Base-by-base conservation (phyloP, 441 rosid species). In the Viola pubescens region DNA sequence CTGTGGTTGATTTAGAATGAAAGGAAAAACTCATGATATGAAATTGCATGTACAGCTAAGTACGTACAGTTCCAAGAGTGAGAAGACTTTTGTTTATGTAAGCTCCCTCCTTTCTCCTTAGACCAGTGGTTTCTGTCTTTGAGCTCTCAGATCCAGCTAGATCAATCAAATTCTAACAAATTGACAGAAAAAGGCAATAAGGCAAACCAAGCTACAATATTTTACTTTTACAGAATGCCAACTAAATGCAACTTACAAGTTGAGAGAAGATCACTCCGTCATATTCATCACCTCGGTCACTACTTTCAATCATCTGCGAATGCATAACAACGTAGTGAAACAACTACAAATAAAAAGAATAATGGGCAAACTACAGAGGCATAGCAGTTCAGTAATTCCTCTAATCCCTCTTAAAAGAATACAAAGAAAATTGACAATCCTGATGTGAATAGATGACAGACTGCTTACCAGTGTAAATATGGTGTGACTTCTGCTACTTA, bases 101-200 rank as follows among this genome's bases (percentile, higher is more conserved):
- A 68, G 99, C 80, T 73, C 98, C 99, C 77, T 95, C 99, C 72
- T 91, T 95, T 76, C 99, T 89, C 76, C 99, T 75, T 59, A 95
- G 47, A 63, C 99, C 98, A 60, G 96, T 91, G 62, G 99, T 95
- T 78, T 95, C 99, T 26, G 99, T 94, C 82, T 94, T 94, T 70
- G 99, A 91, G 78, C 99, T 94, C 81, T 94, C 98, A 48, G 99
- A 94, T 75, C 99, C 98, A 69, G 98, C 99, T 58, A 95, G 82
- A 72, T 95, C 99, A 60, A 95, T 95, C 86, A 95, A 77, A 84
- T 95, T 95, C 99, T 95, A 76, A 56, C 43, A 73, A 65, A 59
- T 26, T 26, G 34, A 26, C 34, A 50, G 43, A 68, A 7, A 42
- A 7, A 67, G 12, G 56, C 16, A 38, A 59, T 51, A 61, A 70